Evolutionary conservation across 768 basidiomycete genomes (phyloP).

Genomic region (Lentinula lateritia): DNA sequence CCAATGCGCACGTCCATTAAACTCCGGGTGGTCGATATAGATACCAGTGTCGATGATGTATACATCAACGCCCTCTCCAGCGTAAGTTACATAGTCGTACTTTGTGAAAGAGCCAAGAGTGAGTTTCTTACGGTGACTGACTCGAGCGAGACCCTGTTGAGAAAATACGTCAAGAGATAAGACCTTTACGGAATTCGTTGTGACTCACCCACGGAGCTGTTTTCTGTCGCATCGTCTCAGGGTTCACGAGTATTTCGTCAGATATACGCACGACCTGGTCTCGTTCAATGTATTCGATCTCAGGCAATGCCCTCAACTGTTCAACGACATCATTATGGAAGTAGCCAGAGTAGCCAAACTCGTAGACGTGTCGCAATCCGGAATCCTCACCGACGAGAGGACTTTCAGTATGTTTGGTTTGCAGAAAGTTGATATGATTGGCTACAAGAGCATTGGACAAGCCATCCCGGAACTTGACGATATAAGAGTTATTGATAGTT

Average conservation of each 20-base stretch:
- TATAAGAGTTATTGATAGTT: constrained; percentile 87
- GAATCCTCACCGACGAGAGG: constrained; percentile 43
- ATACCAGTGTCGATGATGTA: constrained; percentile 89
- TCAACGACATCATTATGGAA: constrained; percentile 70
- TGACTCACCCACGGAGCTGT: constrained; percentile 81
- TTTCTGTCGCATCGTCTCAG: constrained; percentile 38
- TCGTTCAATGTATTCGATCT: constrained; percentile 88
- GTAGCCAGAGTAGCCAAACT: constrained; percentile 76
- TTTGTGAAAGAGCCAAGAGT: constrained; percentile 76
- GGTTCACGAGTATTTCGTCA: constrained; percentile 26
- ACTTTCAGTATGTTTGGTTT: constrained; percentile 52
- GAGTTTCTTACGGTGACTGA: constrained; percentile 81
- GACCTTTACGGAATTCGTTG: no score
- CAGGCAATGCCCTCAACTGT: constrained; percentile 74
- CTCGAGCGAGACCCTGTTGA: constrained; percentile 84
- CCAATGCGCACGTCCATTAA: constrained; percentile 88
- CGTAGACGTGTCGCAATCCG: constrained; percentile 73
- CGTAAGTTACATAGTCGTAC: constrained; percentile 65
- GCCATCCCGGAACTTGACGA: constrained; percentile 81
- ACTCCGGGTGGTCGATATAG: constrained; percentile 79
- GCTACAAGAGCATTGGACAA: constrained; percentile 47
- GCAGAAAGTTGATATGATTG: constrained; percentile 78
- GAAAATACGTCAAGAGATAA: constrained; percentile 13
- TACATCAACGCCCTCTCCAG: constrained; percentile 93
- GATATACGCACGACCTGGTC: constrained; percentile 89